Evolutionary conservation across 768 basidiomycete species (phyloP).

Genomic region (Mycena alexandri): DNA sequence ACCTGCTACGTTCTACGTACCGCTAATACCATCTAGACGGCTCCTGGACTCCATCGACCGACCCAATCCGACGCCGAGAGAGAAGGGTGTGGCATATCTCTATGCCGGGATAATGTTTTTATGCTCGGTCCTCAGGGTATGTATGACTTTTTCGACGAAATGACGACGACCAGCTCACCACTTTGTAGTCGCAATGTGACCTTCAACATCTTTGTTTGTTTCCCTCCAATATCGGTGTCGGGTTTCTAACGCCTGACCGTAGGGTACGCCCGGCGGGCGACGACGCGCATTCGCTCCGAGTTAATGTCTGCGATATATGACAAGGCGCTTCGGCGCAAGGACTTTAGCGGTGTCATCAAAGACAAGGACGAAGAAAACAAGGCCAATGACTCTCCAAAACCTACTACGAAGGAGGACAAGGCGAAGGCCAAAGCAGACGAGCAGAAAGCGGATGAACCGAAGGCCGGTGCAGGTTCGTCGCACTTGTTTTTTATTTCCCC

Average conservation of each 20-base stretch:
- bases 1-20: background rate
- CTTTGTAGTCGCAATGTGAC: constrained; percentile 17
- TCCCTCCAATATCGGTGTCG: background rate
- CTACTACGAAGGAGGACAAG: background rate
- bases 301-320: constrained; percentile 21
- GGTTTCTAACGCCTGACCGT: background rate
- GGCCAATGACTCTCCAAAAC: too few species aligned
- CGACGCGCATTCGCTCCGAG: constrained; percentile 14
- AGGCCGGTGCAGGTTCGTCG: constrained; percentile 67
- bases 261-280: constrained; percentile 12
- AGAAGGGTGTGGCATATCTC: constrained; percentile 8
- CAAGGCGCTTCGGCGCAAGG: constrained; percentile 10
- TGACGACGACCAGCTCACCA: background rate
- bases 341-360: constrained; percentile 11
- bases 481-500: background rate
- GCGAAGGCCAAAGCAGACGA: background rate
- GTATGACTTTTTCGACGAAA: background rate
- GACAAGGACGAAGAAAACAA: background rate
- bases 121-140: constrained; percentile 7
- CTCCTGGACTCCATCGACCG: constrained; percentile 15
- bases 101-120: constrained; percentile 20
- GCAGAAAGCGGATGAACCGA: constrained; percentile 62
- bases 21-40: background rate
- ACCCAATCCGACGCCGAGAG: background rate
- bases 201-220: constrained; percentile 15